phyloP scores from a whole-genome alignment of 106 monocot species.

The Gastrodia elata region DNA sequence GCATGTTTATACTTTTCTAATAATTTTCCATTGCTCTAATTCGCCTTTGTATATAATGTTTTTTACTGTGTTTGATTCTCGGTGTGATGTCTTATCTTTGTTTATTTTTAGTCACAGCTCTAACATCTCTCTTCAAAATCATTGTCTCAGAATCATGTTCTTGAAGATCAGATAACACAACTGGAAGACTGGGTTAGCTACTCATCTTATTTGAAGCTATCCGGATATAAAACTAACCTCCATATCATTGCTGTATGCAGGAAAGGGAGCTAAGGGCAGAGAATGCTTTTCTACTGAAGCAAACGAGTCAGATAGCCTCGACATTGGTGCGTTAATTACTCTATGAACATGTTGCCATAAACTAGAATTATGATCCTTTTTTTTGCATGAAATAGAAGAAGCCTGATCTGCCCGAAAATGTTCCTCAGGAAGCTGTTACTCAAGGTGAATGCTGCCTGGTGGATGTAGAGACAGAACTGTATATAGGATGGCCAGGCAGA shows the following conservation, averaged over 20 bases:
- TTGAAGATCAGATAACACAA: background rate
- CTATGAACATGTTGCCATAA: background rate
- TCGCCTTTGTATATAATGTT: too few species aligned
- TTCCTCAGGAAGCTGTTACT: background rate
- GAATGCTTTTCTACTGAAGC: background rate
- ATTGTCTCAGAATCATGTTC: slow-evolving; percentile 3
- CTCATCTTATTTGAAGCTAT: background rate
- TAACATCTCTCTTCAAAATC: background rate
- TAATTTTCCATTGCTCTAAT: background rate
- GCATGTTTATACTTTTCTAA: too few species aligned
- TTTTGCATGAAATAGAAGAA: background rate
- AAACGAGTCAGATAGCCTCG: background rate
- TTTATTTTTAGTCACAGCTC: too few species aligned
- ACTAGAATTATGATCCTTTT: background rate
- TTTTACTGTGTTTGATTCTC: too few species aligned
- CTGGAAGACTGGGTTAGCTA: background rate
- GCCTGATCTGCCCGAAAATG: background rate
- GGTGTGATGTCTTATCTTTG: too few species aligned
- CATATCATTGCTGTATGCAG: background rate
- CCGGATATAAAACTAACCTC: background rate
- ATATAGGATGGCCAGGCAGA: background rate
- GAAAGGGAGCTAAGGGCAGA: background rate
- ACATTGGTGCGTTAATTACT: background rate
- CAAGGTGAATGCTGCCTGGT: background rate
- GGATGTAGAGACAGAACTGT: slow-evolving; percentile 6